phyloP scores from a whole-genome alignment of 139 green algal species.

The Chlamydomonas asymmetrica region DNA sequence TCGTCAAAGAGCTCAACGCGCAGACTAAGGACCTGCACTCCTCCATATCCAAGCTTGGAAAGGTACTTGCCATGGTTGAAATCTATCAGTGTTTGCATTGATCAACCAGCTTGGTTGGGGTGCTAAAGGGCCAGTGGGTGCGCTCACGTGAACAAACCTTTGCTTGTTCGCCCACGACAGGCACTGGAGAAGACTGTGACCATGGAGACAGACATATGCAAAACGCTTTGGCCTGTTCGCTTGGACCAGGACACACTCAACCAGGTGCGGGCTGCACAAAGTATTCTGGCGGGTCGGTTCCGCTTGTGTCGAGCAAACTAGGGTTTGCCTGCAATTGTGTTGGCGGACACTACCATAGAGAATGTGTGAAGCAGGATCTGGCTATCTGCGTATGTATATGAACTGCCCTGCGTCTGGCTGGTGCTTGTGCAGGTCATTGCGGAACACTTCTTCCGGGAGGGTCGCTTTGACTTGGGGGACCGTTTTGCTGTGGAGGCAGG shows the following conservation, averaged over 20 bases:
- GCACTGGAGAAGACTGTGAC: constrained; percentile 79
- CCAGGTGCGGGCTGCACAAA: constrained; percentile 51
- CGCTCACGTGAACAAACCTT: no score
- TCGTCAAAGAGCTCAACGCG: constrained; percentile 44
- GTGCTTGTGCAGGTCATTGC: constrained; percentile 70
- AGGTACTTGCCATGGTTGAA: no score
- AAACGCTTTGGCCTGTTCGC: constrained; percentile 47
- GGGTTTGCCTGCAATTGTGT: no score
- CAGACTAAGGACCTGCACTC: constrained; percentile 82
- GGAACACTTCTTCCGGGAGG: constrained; percentile 89
- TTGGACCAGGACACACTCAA: constrained; percentile 70
- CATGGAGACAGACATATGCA: constrained; percentile 68
- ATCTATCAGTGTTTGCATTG: no score
- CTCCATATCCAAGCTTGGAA: constrained; percentile 73
- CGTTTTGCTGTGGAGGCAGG: constrained; percentile 77
- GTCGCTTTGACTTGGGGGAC: constrained; percentile 81
- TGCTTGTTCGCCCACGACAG: constrained; percentile 48
- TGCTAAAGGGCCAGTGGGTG: no score
- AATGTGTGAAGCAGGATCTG: no score
- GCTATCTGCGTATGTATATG: no score
- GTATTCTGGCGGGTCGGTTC: no score
- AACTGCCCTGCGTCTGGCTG: no score
- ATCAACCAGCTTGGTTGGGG: no score
- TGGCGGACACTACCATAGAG: no score
- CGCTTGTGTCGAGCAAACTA: no score